Evolutionary conservation across 2,329 filamentous ascomycete species (phyloP).

Genomic region (Xylaria sp.): DNA sequence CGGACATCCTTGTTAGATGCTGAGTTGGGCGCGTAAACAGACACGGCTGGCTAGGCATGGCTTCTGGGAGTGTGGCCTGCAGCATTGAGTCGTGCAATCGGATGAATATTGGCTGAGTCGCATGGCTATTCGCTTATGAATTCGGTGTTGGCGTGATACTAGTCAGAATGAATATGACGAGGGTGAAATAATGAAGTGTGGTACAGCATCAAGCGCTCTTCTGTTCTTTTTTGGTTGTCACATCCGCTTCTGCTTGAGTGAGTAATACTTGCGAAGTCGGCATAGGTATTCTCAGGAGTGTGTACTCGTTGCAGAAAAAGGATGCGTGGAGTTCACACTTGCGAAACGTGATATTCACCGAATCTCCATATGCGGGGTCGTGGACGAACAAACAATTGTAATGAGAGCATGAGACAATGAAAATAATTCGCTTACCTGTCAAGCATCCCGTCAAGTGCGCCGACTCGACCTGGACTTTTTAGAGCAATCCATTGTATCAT

Average conservation of each 20-base stretch:
- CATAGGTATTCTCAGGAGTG: neutral
- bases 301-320: conserved; percentile 1
- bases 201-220: conserved; percentile 27
- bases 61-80: conserved; percentile 53
- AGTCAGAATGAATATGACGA: conserved; percentile 23
- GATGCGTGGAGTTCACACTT: conserved; percentile 49
- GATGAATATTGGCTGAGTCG: conserved; percentile 52
- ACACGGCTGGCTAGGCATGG: conserved; percentile 57
- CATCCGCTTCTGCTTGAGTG: conserved; percentile 15
- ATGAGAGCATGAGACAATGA: conserved; percentile 48
- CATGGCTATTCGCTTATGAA: conserved; percentile 54
- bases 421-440: conserved; percentile 79
- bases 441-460: conserved; percentile 78
- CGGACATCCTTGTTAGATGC: conserved; percentile 53
- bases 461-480: conserved; percentile 78
- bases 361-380: conserved; percentile 61
- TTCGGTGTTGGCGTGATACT: conserved; percentile 37
- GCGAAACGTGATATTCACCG: conserved; percentile 43
- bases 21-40: conserved; percentile 62
- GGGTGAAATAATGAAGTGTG: conserved; percentile 28
- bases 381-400: conserved; percentile 46
- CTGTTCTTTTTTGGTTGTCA: conserved; percentile 7
- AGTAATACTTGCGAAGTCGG: conserved; percentile 32
- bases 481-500: conserved; percentile 79
- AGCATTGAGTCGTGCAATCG: conserved; percentile 58